Base-by-base conservation (phyloP, 2,329 filamentous ascomycete genomes). In the Sordariomycetes sp. region DNA sequence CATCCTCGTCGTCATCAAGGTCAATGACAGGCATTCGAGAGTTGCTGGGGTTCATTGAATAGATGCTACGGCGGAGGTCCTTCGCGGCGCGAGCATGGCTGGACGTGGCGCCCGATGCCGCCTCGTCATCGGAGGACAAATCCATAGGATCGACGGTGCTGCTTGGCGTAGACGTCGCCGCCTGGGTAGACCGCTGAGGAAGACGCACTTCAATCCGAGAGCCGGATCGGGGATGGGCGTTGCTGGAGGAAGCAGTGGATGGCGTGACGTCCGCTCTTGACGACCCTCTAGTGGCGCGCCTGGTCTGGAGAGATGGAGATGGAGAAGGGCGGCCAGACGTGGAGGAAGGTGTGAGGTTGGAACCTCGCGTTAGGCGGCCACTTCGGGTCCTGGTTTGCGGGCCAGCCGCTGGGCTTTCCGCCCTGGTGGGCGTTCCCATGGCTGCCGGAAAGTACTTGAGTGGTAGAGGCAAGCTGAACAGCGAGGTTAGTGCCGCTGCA, bases 31-130 rank as follows among this genome's bases (percentile, higher is more conserved):
- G n/a, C 46, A 7, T n/a, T 24, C 18, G 14, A n/a, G 28, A 22
- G 32, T 32, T 52, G 50, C n/a, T 71, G 3, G 72, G 59, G 43
- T 70, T 71, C 64, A 82, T 67, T 2, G 79, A 73, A 61, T 74
- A 79, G 55, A 77, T 71, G 69, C 78, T 84, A 10, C 56, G 56
- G 22, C 40, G 50, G 16, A 58, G 51, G 40, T 53, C 35, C 18
- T 48, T 53, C 32, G 56, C 46, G 5, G 46, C 28, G 14, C 50
- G 46, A 20, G 24, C 37, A 16, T 25, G 51, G 14, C 51, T 16
- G 22, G 46, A 32, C 20, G 25, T 22, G 2, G 25, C 32, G 48
- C 46, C 22, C 4, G 55, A 20, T 8, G 11, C 35, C 12, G 28
- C 34, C 16, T 57, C 46, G 22, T 57, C 57, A 28, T 54, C 57